Base-by-base conservation (phyloP, 2,329 filamentous ascomycete species). In the Keithomyces neogunnii region DNA sequence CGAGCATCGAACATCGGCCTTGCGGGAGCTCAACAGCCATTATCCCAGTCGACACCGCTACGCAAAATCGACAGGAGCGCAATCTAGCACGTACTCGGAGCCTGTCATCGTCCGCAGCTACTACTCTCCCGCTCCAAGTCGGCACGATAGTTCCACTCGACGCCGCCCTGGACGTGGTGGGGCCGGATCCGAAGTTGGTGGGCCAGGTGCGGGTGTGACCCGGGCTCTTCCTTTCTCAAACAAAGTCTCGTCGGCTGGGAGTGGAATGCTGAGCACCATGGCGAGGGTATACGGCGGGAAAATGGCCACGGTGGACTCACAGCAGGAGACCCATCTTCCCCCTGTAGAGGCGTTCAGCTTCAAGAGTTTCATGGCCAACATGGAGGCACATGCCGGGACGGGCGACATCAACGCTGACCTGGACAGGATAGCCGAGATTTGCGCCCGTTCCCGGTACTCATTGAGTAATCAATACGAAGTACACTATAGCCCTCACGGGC, bases 81-180 rank as follows among this genome's bases (percentile, higher is more conserved):
- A 76, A 59, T 80, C 69, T 65, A 79, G 72, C 56, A 83, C 80
- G 39, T 82, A 81, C 60, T 82, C 78, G 3, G 80, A 84, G 55
- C 82, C 82, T n/a, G 80, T 85, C 51, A 77, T 85, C 39, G 82
- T 85, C 29, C 75, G 80, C 52, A 84, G 80, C 47, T 84, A 85
- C 61, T 80, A 78, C 43, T 75, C 77, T 1, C 73, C 69, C 9
- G 68, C 60, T 29, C 60, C 65, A 11, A 63, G 59, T 42, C 68
- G 68, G 28, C 63, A 63, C 30, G 57, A 56, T 26, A 63, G 59
- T 51, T 61, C 63, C 19, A 64, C 61, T 33, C 62, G 63, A 36
- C 61, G 62, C 29, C 61, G 64, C 13, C 55, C 64, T 40, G 53
- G 63, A 43, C 64, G 63, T 52, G 55, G 63, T 26, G 60, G 62